Evolutionary conservation across 139 green algal genomes (phyloP), one percentile per base, ranked within the genome.

Genomic region (Haematococcus lacustris): DNA sequence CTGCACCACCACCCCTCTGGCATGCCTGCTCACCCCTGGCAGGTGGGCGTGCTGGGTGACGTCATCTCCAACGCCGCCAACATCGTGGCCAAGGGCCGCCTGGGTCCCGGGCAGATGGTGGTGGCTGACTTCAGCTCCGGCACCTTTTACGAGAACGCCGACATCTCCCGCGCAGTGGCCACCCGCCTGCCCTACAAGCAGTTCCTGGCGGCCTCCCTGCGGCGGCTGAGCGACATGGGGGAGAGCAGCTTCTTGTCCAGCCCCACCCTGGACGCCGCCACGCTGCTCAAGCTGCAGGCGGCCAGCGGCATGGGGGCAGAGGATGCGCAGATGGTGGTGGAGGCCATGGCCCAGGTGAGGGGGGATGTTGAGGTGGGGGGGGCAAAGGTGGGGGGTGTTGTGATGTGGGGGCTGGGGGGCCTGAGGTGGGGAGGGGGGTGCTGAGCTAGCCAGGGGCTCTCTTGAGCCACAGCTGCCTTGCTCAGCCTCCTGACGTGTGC

Each of bases 61-160:
- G 90, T 95, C 41, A 85, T 97, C 40, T 85, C 65, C 75, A 94
- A 93, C 71, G 92, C 92, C 0, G 68, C 64, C 35, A 94, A 97
- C 76, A 73, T 97, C 35, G 85, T 93, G 33, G 76, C 83, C 62
- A 98, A 98, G 89, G 95, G 95, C 17, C 88, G 95, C 38, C 87
- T 99, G 75, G 95, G 95, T 17, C 95, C 95, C 28, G 95, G 95
- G 23, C 94, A 98, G 86, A 98, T 97, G 91, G 85, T 98, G 53
- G 86, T 85, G 66, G 94, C 90, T 7, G 88, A 98, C 85, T 77
- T 98, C 23, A 32, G 4, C 21, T 35, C 51, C 25, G 94, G 92
- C 62, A 85, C 79, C 39, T 97, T 98, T 82, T 83, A 86, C 67
- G 87, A 94, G 82, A 96, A 97, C 77, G 85, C 76, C 0, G 86